A percentile compares a stretch with the other conserved stretches of the same genome.
Conservation (phyloP, 441 rosid genomes). For the Populus trichocarpa region DNA sequence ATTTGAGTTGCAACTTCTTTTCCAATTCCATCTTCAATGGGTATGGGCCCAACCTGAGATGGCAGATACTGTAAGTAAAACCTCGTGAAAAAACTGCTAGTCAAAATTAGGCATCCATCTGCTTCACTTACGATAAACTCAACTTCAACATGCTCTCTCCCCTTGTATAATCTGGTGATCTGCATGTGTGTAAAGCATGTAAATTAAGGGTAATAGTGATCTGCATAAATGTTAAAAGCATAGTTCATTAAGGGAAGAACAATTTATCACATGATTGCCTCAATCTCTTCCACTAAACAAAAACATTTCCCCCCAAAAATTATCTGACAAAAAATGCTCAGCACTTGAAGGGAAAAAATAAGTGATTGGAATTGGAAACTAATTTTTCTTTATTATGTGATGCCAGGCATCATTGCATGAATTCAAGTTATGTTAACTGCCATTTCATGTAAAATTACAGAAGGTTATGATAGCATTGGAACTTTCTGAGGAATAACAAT, state of each 20-base stretch:
- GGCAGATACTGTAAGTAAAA: conserved; percentile 10
- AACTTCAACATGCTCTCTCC: conserved; percentile 91
- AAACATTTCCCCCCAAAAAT: not conserved
- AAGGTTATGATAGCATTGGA: not conserved
- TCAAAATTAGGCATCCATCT: conserved; percentile 8
- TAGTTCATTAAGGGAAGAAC: not conserved
- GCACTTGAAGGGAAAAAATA: not conserved
- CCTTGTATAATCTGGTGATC: conserved; percentile 83
- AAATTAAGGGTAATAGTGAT: conserved; percentile 2
- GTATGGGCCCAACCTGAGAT: conserved; percentile 85
- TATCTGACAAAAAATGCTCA: not conserved
- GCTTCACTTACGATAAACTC: conserved; percentile 83
- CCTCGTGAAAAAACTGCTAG: not conserved
- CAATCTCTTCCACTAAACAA: not conserved
- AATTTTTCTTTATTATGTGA: not conserved
- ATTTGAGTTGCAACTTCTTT: conserved; percentile 89
- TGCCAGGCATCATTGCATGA: not conserved
- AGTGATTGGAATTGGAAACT: not conserved
- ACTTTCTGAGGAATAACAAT: not conserved
- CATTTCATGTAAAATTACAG: not conserved
- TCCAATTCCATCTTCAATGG: conserved; percentile 76
- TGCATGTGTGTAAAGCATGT: conserved; percentile 30
- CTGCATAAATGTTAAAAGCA: not conserved
- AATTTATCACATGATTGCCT: not conserved
- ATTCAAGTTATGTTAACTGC: too few relatives aligned